Evolutionary conservation across 2,329 filamentous ascomycete species (phyloP).

Genomic region (Fonsecaea erecta): DNA sequence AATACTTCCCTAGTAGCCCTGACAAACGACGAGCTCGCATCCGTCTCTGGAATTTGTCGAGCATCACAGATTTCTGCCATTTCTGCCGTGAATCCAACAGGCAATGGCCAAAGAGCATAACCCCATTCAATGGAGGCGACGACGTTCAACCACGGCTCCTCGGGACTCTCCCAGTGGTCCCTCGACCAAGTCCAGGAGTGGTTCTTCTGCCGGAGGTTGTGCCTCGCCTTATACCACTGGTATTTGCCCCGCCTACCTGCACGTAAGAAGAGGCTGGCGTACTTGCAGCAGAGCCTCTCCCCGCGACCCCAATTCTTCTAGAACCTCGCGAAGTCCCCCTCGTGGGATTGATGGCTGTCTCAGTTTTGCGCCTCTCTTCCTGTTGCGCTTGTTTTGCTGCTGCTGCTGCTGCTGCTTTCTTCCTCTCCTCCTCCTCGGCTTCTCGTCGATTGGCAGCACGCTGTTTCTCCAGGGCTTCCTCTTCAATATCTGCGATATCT

Average conservation of each 20-base stretch:
- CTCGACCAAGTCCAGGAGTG: constrained; percentile 29
- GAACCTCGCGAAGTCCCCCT: constrained; percentile 40
- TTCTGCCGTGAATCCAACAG: neutral
- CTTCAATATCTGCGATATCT: constrained; percentile 84
- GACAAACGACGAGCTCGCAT: neutral
- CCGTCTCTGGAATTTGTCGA: neutral
- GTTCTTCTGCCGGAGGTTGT: constrained; percentile 27
- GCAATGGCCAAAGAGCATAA: neutral
- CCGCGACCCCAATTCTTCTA: constrained; percentile 43
- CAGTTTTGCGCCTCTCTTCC: constrained; percentile 49
- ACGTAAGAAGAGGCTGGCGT: constrained; percentile 29
- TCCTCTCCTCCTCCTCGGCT: constrained; percentile 76
- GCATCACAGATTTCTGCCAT: neutral
- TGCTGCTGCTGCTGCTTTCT: constrained; percentile 69
- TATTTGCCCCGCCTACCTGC: constrained; percentile 30
- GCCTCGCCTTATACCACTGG: constrained; percentile 24
- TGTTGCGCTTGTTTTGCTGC: constrained; percentile 60
- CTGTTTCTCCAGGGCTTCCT: constrained; percentile 73
- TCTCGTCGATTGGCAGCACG: constrained; percentile 77
- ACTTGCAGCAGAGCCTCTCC: constrained; percentile 37
- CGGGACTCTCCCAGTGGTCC: constrained; percentile 21
- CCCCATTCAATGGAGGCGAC: neutral
- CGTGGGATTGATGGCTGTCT: constrained; percentile 42
- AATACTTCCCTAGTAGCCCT: neutral
- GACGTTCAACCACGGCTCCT: constrained; percentile 25